phyloP scores from a whole-genome alignment of 495 filamentous ascomycete species.

The Chaetomidium leptoderma region DNA sequence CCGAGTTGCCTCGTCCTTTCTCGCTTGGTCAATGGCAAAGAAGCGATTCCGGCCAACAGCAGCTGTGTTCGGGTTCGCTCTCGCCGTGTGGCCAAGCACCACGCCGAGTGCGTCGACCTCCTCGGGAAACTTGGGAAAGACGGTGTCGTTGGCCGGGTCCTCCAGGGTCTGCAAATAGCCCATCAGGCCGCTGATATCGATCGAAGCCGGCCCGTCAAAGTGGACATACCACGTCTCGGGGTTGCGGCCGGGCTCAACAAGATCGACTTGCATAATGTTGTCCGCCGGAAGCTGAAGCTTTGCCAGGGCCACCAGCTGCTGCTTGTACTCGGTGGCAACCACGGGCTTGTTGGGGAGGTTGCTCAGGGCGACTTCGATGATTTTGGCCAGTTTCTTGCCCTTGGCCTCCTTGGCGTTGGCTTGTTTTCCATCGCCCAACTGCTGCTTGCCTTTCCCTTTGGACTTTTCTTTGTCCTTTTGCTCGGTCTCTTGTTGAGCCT shows the following conservation, averaged over 20 bases:
- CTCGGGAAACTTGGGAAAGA: conserved; percentile 38
- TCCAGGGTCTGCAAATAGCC: conserved; percentile 46
- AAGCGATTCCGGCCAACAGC: conserved; percentile 42
- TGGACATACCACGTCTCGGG: conserved; percentile 40
- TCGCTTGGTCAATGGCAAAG: conserved; percentile 35
- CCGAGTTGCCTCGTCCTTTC: conserved; percentile 19
- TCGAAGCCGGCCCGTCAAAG: conserved; percentile 36
- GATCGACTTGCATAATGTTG: conserved; percentile 38
- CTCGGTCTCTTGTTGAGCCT: too few species aligned
- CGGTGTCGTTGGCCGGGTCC: conserved; percentile 37
- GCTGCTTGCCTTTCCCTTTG: conserved; percentile 35
- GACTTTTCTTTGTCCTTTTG: conserved; percentile 1
- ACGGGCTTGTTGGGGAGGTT: conserved; percentile 28
- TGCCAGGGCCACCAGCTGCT: conserved; percentile 43
- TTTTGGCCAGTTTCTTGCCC: conserved; percentile 50
- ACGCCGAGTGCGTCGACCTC: conserved; percentile 49
- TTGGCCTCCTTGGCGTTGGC: conserved; percentile 38
- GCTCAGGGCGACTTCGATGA: conserved; percentile 50
- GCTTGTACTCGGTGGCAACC: conserved; percentile 58
- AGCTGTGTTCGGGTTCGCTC: conserved; percentile 27
- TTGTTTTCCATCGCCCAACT: conserved; percentile 5
- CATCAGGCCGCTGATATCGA: conserved; percentile 49
- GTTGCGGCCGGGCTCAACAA: conserved; percentile 40
- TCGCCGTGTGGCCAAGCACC: conserved; percentile 42
- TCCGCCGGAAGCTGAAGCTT: conserved; percentile 37